A percentile compares a stretch with the other conserved stretches of the same genome.
Evolutionary conservation across 2,329 filamentous ascomycete genomes (phyloP).

Genomic region (Hypoxylon sp.): DNA sequence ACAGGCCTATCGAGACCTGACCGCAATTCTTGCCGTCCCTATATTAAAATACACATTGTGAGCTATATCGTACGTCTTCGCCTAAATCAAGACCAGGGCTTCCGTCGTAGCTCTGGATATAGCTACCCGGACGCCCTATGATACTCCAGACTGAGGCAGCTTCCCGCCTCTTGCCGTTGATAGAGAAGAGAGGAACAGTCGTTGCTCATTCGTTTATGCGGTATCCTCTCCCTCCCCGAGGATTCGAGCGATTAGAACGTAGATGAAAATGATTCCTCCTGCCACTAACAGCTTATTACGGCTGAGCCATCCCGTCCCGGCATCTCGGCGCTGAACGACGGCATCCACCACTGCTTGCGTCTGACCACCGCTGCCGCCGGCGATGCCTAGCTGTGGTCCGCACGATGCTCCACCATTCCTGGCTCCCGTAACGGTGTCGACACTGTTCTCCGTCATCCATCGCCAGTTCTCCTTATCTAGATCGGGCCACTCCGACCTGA

Average conservation of each 20-base stretch:
- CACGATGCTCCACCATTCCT: conserved; percentile 60
- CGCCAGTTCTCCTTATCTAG: conserved; percentile 88
- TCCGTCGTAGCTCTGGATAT: neutral
- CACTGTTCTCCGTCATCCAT: conserved; percentile 85
- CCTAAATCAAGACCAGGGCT: neutral
- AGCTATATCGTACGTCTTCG: conserved; percentile 1
- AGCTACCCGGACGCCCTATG: neutral
- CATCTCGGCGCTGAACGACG: conserved; percentile 77
- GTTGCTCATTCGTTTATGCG: conserved; percentile 1
- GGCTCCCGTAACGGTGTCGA: conserved; percentile 79
- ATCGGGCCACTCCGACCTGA: conserved; percentile 88
- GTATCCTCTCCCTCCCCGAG: conserved; percentile 59
- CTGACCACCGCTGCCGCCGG: conserved; percentile 69
- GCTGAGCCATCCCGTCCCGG: conserved; percentile 81
- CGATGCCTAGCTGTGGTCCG: conserved; percentile 64
- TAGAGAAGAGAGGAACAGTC: neutral
- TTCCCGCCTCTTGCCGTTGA: neutral
- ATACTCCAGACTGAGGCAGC: neutral
- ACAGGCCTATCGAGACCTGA: neutral
- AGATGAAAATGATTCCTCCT: conserved; percentile 76
- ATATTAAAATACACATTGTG: conserved; percentile 18
- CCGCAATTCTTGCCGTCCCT: neutral
- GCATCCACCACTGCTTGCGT: conserved; percentile 78
- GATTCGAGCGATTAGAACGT: conserved; percentile 82
- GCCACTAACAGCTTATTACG: conserved; percentile 80